phyloP scores from a whole-genome alignment of 2,329 filamentous ascomycete genomes.

The Colletotrichum chlorophyti region DNA sequence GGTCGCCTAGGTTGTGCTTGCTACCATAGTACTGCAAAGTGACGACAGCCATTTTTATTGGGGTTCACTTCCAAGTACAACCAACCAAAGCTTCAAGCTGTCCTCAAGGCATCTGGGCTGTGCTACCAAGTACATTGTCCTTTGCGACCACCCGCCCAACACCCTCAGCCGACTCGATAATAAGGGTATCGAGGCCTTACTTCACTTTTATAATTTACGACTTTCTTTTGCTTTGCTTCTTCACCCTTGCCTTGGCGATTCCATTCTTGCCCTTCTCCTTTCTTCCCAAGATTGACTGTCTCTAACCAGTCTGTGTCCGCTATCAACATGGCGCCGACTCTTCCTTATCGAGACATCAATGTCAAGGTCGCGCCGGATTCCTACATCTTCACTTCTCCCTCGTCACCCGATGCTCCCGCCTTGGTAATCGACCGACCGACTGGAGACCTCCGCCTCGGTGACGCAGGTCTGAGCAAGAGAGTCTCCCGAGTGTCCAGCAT shows the following conservation, averaged over 20 bases:
- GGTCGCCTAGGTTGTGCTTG: neutral
- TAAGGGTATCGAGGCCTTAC: neutral
- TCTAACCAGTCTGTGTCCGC: conserved; percentile 1
- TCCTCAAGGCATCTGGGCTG: conserved; percentile 22
- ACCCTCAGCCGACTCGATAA: neutral
- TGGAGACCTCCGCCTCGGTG: conserved; percentile 85
- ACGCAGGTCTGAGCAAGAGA: conserved; percentile 80
- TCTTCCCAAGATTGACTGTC: neutral
- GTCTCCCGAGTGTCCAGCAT: conserved; percentile 82
- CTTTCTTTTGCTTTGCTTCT: neutral
- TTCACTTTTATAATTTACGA: neutral
- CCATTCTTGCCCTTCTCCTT: neutral
- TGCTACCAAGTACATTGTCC: neutral
- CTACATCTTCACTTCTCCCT: conserved; percentile 97
- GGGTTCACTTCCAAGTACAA: neutral
- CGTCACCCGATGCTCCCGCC: conserved; percentile 85
- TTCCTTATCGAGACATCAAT: conserved; percentile 95
- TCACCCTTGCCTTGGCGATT: neutral
- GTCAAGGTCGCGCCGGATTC: conserved; percentile 89
- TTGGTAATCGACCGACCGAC: conserved; percentile 91
- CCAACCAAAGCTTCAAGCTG: conserved; percentile 26
- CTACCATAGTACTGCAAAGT: conserved; percentile 23
- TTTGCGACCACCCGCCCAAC: conserved; percentile 10
- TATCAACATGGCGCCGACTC: conserved; percentile 46
- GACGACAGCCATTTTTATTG: conserved; percentile 28